phyloP scores from a whole-genome alignment of 208 protist genomes.

The Trichomonas gallinae region DNA sequence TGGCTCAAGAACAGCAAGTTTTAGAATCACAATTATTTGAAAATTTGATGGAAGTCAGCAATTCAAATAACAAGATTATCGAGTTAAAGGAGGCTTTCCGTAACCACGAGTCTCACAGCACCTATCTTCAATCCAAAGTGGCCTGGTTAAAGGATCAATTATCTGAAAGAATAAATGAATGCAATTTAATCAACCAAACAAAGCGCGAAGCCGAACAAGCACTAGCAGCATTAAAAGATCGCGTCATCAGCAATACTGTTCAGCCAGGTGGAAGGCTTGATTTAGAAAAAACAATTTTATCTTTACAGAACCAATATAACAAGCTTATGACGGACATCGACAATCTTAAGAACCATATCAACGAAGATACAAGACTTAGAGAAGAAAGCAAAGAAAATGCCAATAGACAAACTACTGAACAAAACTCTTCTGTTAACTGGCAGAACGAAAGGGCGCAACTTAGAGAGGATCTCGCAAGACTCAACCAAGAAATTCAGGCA shows the following conservation, averaged over 20 bases:
- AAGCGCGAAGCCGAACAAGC: background rate
- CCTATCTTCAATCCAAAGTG: background rate
- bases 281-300: constrained; percentile 3
- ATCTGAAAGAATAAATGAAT: background rate
- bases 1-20: background rate
- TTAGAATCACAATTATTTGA: background rate
- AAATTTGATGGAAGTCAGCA: background rate
- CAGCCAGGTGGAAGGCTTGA: background rate
- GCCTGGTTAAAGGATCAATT: background rate
- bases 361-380: background rate
- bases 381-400: background rate
- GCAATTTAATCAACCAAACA: background rate
- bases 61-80: background rate
- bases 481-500: background rate
- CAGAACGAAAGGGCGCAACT: background rate
- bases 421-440: background rate
- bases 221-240: background rate
- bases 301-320: background rate
- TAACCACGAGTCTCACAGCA: background rate
- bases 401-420: background rate
- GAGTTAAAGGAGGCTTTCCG: background rate
- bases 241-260: background rate
- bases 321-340: background rate
- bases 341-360: background rate
- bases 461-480: background rate